These are phyloP conservation scores for Starmerella bombicola DNA, from an alignment of 805 yeast genomes.

Conservation along the genomic window DNA sequence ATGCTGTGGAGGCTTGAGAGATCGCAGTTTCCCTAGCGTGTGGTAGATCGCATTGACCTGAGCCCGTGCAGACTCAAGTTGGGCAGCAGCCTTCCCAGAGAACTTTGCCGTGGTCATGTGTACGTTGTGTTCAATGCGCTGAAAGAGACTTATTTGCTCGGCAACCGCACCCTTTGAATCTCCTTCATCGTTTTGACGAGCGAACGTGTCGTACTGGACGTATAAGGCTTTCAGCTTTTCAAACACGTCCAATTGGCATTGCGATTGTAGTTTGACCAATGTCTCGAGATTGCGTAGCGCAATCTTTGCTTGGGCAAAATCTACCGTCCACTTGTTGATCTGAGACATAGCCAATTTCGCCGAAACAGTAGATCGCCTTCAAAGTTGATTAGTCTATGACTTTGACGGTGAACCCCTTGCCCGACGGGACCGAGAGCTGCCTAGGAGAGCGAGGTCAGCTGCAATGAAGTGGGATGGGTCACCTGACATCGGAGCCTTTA, in stretches of 20 bases:
- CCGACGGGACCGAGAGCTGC: too few relatives aligned
- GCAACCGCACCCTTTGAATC: constrained; percentile 1
- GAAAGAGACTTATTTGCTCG: constrained; percentile 6
- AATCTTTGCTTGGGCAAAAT: constrained; percentile 17
- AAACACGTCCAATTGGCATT: constrained; percentile 10
- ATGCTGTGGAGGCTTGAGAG: constrained; percentile 11
- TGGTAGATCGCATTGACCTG: constrained; percentile 10
- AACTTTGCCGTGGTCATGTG: constrained; percentile 5
- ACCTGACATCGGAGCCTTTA: too few relatives aligned
- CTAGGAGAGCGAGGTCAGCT: too few relatives aligned
- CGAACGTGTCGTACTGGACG: constrained; percentile 4
- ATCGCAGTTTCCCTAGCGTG: constrained; percentile 4
- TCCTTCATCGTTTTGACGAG: constrained; percentile 1
- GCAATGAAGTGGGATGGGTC: too few relatives aligned
- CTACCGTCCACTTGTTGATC: constrained; percentile 14
- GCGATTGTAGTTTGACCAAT: constrained; percentile 3
- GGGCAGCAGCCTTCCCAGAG: constrained; percentile 23
- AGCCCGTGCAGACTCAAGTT: constrained; percentile 11
- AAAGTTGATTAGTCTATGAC: too few relatives aligned
- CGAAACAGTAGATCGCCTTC: too few relatives aligned
- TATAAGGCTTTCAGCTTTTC: constrained; percentile 6
- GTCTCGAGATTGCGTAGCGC: constrained; percentile 12
- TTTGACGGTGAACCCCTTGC: too few relatives aligned
- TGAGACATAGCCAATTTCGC: too few relatives aligned
- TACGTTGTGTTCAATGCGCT: constrained; percentile 1